Evolutionary conservation across 2,329 filamentous ascomycete species (phyloP).

Genomic region (Septoria linicola): DNA sequence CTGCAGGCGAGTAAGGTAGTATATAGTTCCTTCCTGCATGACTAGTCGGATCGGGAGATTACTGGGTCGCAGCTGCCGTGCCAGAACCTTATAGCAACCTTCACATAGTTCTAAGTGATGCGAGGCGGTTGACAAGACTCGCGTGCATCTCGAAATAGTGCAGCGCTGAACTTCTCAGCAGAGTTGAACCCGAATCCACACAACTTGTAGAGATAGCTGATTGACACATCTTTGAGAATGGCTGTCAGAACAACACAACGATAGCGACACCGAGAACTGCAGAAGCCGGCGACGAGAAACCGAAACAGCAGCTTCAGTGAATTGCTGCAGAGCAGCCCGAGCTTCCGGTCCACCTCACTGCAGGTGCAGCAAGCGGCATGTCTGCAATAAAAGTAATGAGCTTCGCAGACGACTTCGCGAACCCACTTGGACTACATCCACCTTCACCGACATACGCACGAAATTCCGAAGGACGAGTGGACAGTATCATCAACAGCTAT

Average conservation of each 20-base stretch:
- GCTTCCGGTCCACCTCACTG: background rate
- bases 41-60: conserved; percentile 1
- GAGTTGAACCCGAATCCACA: background rate
- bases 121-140: conserved; percentile 1
- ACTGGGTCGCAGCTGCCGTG: conserved; percentile 7
- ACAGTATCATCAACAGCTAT: conserved; percentile 12
- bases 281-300: background rate
- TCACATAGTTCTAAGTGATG: conserved; percentile 1
- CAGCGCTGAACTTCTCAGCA: background rate
- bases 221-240: background rate
- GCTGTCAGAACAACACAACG: background rate
- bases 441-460: conserved; percentile 1
- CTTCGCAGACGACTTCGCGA: background rate
- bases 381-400: conserved; percentile 4
- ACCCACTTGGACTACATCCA: conserved; percentile 10
- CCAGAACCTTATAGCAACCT: conserved; percentile 4
- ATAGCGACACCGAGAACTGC: background rate
- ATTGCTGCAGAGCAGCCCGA: background rate
- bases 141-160: conserved; percentile 7
- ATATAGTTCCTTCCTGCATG: background rate
- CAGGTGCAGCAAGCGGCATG: conserved; percentile 5
- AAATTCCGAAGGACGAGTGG: conserved; percentile 1
- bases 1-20: background rate
- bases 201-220: background rate
- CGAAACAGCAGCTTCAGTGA: background rate